Conservation (phyloP, 306 rosid species). For the Acacia confusa region DNA sequence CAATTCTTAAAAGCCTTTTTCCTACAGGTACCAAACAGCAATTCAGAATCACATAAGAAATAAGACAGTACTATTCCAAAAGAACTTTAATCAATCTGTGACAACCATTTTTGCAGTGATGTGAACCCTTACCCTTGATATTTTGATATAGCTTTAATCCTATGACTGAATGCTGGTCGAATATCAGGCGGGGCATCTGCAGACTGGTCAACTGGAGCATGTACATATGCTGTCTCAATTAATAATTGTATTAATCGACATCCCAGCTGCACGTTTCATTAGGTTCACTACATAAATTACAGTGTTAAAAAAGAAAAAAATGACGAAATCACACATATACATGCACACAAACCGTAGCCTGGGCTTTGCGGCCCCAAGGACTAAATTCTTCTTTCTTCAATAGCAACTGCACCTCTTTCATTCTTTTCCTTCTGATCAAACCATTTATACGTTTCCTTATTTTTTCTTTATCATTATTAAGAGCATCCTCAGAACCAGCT, state of each 20-base stretch:
- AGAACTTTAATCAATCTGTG: conserved; percentile 24
- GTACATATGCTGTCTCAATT: conserved; percentile 70
- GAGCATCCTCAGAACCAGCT: conserved; percentile 46
- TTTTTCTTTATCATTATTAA: conserved; percentile 55
- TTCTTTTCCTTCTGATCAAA: conserved; percentile 59
- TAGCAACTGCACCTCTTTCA: conserved; percentile 62
- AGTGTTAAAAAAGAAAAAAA: background rate
- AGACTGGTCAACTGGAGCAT: conserved; percentile 67
- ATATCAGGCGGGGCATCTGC: conserved; percentile 73
- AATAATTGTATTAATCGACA: conserved; percentile 74
- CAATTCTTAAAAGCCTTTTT: conserved; percentile 66
- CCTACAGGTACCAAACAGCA: conserved; percentile 51
- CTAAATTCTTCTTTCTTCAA: conserved; percentile 63
- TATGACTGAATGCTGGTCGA: conserved; percentile 83
- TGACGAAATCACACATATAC: background rate
- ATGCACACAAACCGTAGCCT: conserved; percentile 64
- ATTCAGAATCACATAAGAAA: conserved; percentile 23
- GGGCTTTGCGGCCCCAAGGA: conserved; percentile 75
- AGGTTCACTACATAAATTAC: conserved; percentile 19
- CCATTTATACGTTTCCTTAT: conserved; percentile 62
- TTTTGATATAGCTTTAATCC: conserved; percentile 56
- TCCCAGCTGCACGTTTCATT: conserved; percentile 72
- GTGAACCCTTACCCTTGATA: conserved; percentile 57
- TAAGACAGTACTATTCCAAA: conserved; percentile 3
- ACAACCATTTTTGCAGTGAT: conserved; percentile 11